Base-by-base conservation (phyloP, 2,329 filamentous ascomycete genomes). In the Aspergillus fructus region DNA sequence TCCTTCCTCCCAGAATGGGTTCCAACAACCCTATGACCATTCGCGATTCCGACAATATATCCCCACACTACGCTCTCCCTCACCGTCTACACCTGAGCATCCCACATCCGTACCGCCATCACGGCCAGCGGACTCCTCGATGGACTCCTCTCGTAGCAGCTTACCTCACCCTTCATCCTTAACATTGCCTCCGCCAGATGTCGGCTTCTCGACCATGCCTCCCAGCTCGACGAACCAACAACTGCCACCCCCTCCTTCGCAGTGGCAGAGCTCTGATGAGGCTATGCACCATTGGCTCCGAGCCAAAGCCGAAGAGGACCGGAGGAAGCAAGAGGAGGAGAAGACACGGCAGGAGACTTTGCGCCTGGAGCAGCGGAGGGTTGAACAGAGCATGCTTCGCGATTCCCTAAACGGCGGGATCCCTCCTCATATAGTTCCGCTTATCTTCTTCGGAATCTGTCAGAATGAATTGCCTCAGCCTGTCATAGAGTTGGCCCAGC, bases 391-490 rank as follows among this genome's bases (percentile, higher is more conserved):
- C 46, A 91, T 93, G 75, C 74, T 93, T 56, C 80, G 83, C 54
- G 86, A 88, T 21, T 89, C 88, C 2, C 72, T 92, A 53, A 80
- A 82, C 53, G 85, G 86, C 39, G 89, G 89, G 11, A 85, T 93
- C 50, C 89, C 89, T 9, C 88, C 89, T 12, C 82, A 87, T 37
- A 85, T 92, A 81, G 82, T 92, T 24, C 89, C 89, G 6, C 77
- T 91, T 58, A 85, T 93, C 23, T 91, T 93, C 72, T 84, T 87
- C 12, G 87, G 87, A 43, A 87, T 91, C 80, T 83, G 83, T 46
- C 87, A 86, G 40, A 85, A 85, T 37, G 67, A 80, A 54, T 72
- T 88, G 27, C 79, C 86, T 19, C 85, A 84, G 61, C 79, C 82
- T 33, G 83, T 84, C 3, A 65, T 89, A 53, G 88, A 91, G 68